Percentiles rank a stretch among this genome's conserved stretches.
These are phyloP conservation scores for Postia placenta DNA, from an alignment of 768 basidiomycete species.

Conservation along the genomic window DNA sequence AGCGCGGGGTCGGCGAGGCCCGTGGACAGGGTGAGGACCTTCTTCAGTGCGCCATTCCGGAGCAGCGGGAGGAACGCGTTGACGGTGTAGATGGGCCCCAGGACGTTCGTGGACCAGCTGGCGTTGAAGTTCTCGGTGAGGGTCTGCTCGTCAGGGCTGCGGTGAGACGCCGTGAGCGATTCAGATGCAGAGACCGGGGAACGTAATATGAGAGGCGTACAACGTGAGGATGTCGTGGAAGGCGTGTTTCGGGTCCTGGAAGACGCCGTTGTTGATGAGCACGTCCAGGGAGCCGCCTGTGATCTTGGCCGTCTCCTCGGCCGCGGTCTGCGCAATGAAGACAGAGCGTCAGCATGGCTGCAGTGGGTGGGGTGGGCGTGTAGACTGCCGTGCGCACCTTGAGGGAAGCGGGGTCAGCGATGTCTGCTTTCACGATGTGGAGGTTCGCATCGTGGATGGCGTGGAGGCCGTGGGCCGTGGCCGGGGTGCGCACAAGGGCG, in stretches of 20 bases:
- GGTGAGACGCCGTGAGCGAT: background rate
- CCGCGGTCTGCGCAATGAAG: no score
- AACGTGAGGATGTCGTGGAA: slow-evolving; percentile 14
- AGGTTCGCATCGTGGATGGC: slow-evolving; percentile 22
- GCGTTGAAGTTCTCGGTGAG: background rate
- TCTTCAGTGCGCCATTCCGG: slow-evolving; percentile 25
- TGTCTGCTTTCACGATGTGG: slow-evolving; percentile 31
- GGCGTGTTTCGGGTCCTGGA: slow-evolving; percentile 4
- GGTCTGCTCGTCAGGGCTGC: background rate
- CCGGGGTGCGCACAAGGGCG: slow-evolving; percentile 17
- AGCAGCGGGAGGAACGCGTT: slow-evolving; percentile 36
- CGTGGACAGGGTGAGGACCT: slow-evolving; percentile 28
- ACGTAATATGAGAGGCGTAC: slow-evolving; percentile 13
- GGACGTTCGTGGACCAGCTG: slow-evolving; percentile 23
- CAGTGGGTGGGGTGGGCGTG: background rate
- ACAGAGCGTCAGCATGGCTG: slow-evolving; percentile 8
- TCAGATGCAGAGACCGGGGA: background rate
- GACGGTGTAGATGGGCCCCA: slow-evolving; percentile 29
- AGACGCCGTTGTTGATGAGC: slow-evolving; percentile 35
- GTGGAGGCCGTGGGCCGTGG: slow-evolving; percentile 7
- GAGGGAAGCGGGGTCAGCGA: slow-evolving; percentile 24
- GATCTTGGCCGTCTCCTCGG: slow-evolving; percentile 19
- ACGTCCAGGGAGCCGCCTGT: slow-evolving; percentile 31
- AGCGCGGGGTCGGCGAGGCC: slow-evolving; percentile 26
- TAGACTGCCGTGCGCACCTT: slow-evolving; percentile 25